Base-by-base conservation (phyloP, 2,329 filamentous ascomycete species). In the Trichoderma koningii region DNA sequence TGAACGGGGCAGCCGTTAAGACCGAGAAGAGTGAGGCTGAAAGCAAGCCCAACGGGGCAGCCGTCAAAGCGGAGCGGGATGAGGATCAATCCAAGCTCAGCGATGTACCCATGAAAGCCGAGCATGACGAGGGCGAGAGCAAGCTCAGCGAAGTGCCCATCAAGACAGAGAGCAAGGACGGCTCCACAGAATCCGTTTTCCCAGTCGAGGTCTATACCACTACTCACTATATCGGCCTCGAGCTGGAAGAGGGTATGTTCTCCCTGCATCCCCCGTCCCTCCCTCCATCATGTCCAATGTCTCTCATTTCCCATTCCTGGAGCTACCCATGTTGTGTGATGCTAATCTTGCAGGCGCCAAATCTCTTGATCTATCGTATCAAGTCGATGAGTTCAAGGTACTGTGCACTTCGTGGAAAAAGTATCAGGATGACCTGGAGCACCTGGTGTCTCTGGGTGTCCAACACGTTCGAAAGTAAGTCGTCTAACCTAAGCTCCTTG, bases 161-260 rank as follows among this genome's bases (percentile, higher is more conserved):
- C 9, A 82, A 83, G 70, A 81, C 81, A 38, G 79, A 83, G 66
- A 81, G 80, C 12, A 15, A 82, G 3, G 80, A 85, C 66, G 80
- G 73, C 28, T 73, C 75, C 50, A 75, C 73, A 45, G 79, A 81
- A 55, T 72, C 79, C 21, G 19, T 26, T 15, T 60, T 38, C 7
- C 66, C 68, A 17, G 74, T 71, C 50, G 80, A 82, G 64, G 80
- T 98, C 30, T 96, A 91, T 75, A 98, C 94, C 0, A 93, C 92
- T 26, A 97, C 93, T 1, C 94, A 93, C 76, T 99, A 98, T 74
- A 92, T 99, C 73, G 95, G 95, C 42, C 83, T 98, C 55, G 90
- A 94, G 71, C 79, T 97, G 63, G 83, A 84, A 44, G 85, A 89
- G 81, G 89, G 91, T 92, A 83, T 75, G 85, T 80, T 53, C n/a